Evolutionary conservation across 345 rosid species (phyloP).

Genomic region (Stellera chamaejasme): DNA sequence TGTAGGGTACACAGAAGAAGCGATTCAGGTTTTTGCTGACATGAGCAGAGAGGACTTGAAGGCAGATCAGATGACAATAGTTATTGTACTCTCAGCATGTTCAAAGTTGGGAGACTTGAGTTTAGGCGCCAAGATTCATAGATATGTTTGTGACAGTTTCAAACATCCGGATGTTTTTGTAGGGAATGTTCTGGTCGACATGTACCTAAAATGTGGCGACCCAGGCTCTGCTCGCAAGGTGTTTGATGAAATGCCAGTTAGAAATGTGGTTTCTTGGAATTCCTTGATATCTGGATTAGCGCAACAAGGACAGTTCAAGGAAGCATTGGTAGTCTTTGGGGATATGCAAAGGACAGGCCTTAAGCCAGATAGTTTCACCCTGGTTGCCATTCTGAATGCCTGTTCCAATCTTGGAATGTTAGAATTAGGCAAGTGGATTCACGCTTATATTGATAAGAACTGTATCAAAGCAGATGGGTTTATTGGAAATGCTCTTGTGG

Average conservation of each 20-base stretch:
- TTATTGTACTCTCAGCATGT: slow-evolving; percentile 42
- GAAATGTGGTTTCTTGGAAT: slow-evolving; percentile 47
- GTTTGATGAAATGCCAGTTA: slow-evolving; percentile 34
- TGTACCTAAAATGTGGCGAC: slow-evolving; percentile 38
- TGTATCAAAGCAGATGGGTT: slow-evolving; percentile 26
- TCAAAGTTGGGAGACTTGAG: slow-evolving; percentile 35
- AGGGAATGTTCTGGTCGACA: slow-evolving; percentile 37
- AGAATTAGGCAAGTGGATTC: slow-evolving; percentile 45
- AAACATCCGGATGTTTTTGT: slow-evolving; percentile 37
- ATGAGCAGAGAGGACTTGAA: slow-evolving; percentile 23
- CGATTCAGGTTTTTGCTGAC: slow-evolving; percentile 23
- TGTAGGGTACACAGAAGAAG: slow-evolving; percentile 24
- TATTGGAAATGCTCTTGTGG: slow-evolving; percentile 42
- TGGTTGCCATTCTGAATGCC: slow-evolving; percentile 37
- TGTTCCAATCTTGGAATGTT: slow-evolving; percentile 42
- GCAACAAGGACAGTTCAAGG: slow-evolving; percentile 36
- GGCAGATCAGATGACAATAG: slow-evolving; percentile 33
- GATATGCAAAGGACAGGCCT: slow-evolving; percentile 31
- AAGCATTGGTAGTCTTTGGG: slow-evolving; percentile 27
- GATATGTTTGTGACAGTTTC: slow-evolving; percentile 20
- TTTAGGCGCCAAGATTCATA: slow-evolving; percentile 30
- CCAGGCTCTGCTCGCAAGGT: slow-evolving; percentile 19
- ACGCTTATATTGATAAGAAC: slow-evolving; percentile 30
- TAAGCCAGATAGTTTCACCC: slow-evolving; percentile 27
- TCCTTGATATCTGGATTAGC: slow-evolving; percentile 42